A percentile compares a stretch with the other conserved stretches of the same genome.
phyloP scores from a whole-genome alignment of 2,329 filamentous ascomycete species.

The Aspergillus caelatus region DNA sequence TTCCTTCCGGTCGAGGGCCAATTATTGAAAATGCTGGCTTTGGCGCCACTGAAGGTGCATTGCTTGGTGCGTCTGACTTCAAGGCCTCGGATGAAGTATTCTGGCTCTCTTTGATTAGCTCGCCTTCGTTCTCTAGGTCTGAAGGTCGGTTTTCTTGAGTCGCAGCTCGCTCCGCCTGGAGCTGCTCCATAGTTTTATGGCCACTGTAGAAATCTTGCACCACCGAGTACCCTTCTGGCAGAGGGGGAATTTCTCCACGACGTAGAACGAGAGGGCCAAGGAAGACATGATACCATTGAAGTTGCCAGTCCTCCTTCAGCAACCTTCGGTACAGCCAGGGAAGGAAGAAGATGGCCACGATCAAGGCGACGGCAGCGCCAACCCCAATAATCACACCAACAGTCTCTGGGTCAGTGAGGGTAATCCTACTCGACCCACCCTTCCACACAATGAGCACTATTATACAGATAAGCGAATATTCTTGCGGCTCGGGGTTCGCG shows the following conservation, averaged over 20 bases:
- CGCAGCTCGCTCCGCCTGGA: constrained; percentile 16
- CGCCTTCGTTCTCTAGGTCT: not conserved
- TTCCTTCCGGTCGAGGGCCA: constrained; percentile 20
- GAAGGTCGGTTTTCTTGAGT: constrained; percentile 6
- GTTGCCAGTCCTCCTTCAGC: constrained; percentile 19
- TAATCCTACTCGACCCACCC: constrained; percentile 19
- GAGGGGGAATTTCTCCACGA: constrained; percentile 17
- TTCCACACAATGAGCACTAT: constrained; percentile 27
- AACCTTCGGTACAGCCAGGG: constrained; percentile 21
- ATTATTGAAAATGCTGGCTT: constrained; percentile 8
- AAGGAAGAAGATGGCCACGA: constrained; percentile 14
- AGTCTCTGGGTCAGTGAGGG: constrained; percentile 13
- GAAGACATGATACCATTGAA: constrained; percentile 18
- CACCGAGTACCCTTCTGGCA: constrained; percentile 7
- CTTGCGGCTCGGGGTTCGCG: not conserved
- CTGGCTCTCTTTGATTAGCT: constrained; percentile 1
- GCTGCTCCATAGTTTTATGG: constrained; percentile 22
- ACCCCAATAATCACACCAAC: constrained; percentile 19
- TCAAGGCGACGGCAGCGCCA: constrained; percentile 14
- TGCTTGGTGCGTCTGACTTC: not conserved
- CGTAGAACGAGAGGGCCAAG: constrained; percentile 20
- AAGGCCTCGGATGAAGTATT: not conserved
- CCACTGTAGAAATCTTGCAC: constrained; percentile 22
- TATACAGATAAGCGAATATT: not conserved
- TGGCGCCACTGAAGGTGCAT: not conserved